Percentiles rank a stretch among this genome's conserved stretches.
Evolutionary conservation across 495 filamentous ascomycete genomes (phyloP).

Genomic region (Sporormia fimetaria): DNA sequence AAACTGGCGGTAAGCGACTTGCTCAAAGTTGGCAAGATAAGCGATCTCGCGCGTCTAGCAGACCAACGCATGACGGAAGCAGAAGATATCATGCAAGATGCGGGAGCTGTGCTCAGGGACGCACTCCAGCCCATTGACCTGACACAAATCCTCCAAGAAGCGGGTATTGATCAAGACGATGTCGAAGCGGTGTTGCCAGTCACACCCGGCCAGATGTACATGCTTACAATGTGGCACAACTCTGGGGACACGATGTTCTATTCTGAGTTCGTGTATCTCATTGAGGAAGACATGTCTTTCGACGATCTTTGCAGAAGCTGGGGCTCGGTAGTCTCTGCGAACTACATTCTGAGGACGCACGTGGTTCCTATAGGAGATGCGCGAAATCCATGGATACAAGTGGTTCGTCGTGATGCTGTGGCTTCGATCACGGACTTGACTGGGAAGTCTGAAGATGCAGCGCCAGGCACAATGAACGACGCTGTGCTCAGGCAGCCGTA

Average conservation of each 20-base stretch:
- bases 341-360: conserved; percentile 49
- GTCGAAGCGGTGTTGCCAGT: conserved; percentile 50
- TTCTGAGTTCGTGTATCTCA: conserved; percentile 47
- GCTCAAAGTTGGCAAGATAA: conserved; percentile 53
- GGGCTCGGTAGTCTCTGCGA: conserved; percentile 41
- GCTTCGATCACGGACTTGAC: conserved; percentile 11
- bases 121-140: conserved; percentile 33
- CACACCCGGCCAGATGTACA: conserved; percentile 60
- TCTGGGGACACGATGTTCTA: conserved; percentile 50
- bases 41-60: conserved; percentile 43
- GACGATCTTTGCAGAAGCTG: conserved; percentile 41
- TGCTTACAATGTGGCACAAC: conserved; percentile 57
- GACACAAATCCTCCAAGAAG: conserved; percentile 20
- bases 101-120: conserved; percentile 25
- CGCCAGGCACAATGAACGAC: conserved; percentile 14
- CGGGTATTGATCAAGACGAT: conserved; percentile 30
- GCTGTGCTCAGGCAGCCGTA: conserved; percentile 23
- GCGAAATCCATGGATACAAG: conserved; percentile 43
- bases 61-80: conserved; percentile 20
- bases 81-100: conserved; percentile 7
- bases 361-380: conserved; percentile 41
- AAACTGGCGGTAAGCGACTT: no score
- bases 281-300: conserved; percentile 27
- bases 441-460: conserved; percentile 16
- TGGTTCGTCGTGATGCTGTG: conserved; percentile 32